phyloP scores from a whole-genome alignment of 331 rosid genomes.

The Pyracantha coccinea region DNA sequence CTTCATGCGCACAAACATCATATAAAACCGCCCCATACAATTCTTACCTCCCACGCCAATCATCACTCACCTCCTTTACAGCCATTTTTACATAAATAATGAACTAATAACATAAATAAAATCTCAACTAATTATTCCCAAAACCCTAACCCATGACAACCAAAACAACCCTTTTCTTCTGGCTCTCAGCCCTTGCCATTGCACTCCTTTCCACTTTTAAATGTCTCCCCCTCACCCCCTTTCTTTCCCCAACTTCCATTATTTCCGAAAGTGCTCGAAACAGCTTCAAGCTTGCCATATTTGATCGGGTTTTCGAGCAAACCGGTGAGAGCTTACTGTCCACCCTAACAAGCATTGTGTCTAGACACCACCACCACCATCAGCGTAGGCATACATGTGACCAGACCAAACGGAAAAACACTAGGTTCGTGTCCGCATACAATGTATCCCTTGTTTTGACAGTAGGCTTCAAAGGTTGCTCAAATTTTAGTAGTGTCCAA shows the following conservation, averaged over 20 bases:
- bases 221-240: neutral
- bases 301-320: conserved; percentile 23
- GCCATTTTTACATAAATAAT: neutral
- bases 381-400: conserved; percentile 32
- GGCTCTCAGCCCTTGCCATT: conserved; percentile 24
- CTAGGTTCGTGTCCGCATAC: conserved; percentile 29
- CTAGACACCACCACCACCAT: conserved; percentile 6
- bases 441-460: conserved; percentile 51
- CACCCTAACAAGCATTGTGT: conserved; percentile 19
- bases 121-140: neutral
- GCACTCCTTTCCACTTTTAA: conserved; percentile 22
- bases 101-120: neutral
- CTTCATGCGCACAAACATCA: conserved; percentile 13
- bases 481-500: conserved; percentile 58
- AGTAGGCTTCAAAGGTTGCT: conserved; percentile 53
- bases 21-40: conserved; percentile 7
- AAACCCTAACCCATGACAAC: conserved; percentile 18
- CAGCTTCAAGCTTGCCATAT: conserved; percentile 13
- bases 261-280: neutral
- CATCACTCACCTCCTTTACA: conserved; percentile 13
- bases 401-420: conserved; percentile 23
- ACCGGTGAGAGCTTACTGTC: conserved; percentile 36
- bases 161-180: conserved; percentile 19
- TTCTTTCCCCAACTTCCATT: neutral
- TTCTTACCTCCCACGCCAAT: conserved; percentile 50